phyloP scores from a whole-genome alignment of 2,329 filamentous ascomycete genomes.

The Aspergillus felis region DNA sequence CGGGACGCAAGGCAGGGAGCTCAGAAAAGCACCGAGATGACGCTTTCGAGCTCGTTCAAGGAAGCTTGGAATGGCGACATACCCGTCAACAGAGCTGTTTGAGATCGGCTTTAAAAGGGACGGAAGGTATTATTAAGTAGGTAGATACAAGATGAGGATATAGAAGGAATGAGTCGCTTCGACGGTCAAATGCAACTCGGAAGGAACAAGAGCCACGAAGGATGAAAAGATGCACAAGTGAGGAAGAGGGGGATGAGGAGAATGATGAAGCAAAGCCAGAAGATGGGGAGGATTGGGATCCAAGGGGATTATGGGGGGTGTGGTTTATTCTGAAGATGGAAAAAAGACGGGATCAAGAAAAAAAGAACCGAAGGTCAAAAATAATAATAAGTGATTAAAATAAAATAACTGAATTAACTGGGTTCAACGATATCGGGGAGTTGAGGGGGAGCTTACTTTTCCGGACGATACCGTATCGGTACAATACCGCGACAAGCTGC shows the following conservation, averaged over 20 bases:
- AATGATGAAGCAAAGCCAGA: constrained; percentile 17
- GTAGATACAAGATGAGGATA: constrained; percentile 9
- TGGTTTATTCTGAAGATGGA: constrained; percentile 11
- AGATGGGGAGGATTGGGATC: constrained; percentile 13
- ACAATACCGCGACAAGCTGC: neutral
- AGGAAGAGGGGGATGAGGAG: constrained; percentile 22
- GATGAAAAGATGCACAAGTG: constrained; percentile 13
- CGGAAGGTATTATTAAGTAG: constrained; percentile 13
- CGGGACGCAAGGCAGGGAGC: neutral
- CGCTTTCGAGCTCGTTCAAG: neutral
- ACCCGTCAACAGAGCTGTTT: constrained; percentile 20
- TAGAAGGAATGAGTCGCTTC: constrained; percentile 11
- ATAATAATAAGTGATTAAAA: neutral
- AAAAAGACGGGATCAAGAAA: constrained; percentile 9
- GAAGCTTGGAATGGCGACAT: neutral
- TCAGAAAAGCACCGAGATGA: neutral
- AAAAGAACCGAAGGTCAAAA: neutral
- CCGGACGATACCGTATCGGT: neutral
- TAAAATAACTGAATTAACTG: neutral
- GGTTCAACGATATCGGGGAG: constrained; percentile 8
- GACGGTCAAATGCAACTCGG: constrained; percentile 3
- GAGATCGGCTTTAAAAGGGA: constrained; percentile 6
- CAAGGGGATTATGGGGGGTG: constrained; percentile 8
- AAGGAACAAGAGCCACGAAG: constrained; percentile 15
- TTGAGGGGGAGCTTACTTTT: neutral